Evolutionary conservation across 345 rosid genomes (phyloP).

Genomic region (Clarkia xantiana): DNA sequence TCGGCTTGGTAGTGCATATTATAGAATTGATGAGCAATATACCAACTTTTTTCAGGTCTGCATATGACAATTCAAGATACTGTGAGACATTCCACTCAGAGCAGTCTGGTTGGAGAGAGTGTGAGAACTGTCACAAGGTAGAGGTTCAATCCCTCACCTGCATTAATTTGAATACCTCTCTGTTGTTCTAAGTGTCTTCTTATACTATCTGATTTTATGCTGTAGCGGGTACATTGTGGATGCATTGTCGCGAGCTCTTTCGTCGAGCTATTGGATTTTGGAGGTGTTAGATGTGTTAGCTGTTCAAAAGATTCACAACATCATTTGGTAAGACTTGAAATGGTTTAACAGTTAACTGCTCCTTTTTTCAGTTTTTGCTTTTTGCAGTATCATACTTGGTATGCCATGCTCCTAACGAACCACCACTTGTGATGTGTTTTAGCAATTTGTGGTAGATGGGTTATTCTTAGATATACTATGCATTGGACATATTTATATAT

Average conservation of each 20-base stretch:
- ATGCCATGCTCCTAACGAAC: no score
- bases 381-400: no score
- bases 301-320: slow-evolving; percentile 32
- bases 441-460: no score
- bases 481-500: no score
- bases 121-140: slow-evolving; percentile 56
- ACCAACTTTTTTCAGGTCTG: slow-evolving; percentile 29
- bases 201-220: slow-evolving; percentile 10
- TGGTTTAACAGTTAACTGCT: background rate
- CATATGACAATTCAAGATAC: slow-evolving; percentile 46
- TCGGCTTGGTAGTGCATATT: no score
- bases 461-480: no score
- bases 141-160: background rate
- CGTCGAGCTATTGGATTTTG: slow-evolving; percentile 57
- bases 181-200: background rate
- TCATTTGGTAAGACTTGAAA: slow-evolving; percentile 26
- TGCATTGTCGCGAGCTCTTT: slow-evolving; percentile 53
- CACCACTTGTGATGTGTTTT: no score
- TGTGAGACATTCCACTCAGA: slow-evolving; percentile 65
- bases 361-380: background rate
- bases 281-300: slow-evolving; percentile 61
- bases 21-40: no score
- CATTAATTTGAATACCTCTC: background rate
- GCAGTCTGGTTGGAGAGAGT: slow-evolving; percentile 89
- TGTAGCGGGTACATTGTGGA: slow-evolving; percentile 85